Evolutionary conservation across 1,139 yeast species (phyloP).

Genomic region (Wickerhamiella infanticola): DNA sequence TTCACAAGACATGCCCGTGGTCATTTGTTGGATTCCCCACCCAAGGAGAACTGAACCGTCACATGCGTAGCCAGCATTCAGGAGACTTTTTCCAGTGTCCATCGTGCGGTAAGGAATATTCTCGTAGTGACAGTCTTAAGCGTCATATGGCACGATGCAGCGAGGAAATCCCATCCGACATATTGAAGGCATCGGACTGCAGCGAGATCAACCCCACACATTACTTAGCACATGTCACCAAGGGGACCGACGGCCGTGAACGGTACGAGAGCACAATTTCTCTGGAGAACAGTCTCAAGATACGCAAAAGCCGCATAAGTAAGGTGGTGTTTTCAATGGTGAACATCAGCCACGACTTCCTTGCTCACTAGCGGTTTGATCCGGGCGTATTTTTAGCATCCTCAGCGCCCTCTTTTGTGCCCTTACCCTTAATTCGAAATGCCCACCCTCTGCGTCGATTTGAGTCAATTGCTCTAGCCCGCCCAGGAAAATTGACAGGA

Average conservation of each 20-base stretch:
- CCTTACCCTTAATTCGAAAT: too few species aligned
- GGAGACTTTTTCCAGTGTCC: neutral
- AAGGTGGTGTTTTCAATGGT: neutral
- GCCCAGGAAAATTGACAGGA: too few species aligned
- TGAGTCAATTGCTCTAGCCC: too few species aligned
- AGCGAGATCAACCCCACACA: too few species aligned
- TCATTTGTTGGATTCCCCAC: neutral
- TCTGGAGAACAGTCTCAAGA: neutral
- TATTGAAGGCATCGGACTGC: too few species aligned
- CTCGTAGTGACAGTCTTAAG: neutral
- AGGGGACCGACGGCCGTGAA: too few species aligned
- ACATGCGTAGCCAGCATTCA: neutral
- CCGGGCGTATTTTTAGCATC: too few species aligned
- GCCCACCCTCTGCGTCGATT: too few species aligned
- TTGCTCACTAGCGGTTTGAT: too few species aligned
- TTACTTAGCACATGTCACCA: too few species aligned
- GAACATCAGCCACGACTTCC: neutral
- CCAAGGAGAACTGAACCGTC: neutral
- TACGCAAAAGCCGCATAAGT: neutral
- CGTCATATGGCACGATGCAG: neutral
- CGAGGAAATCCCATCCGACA: neutral
- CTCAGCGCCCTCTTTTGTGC: too few species aligned
- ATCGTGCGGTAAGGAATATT: neutral
- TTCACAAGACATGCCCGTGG: neutral
- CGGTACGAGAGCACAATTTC: neutral